phyloP scores from a whole-genome alignment of 1,284 basidiomycete genomes.

The Salmacisia buchloeana region DNA sequence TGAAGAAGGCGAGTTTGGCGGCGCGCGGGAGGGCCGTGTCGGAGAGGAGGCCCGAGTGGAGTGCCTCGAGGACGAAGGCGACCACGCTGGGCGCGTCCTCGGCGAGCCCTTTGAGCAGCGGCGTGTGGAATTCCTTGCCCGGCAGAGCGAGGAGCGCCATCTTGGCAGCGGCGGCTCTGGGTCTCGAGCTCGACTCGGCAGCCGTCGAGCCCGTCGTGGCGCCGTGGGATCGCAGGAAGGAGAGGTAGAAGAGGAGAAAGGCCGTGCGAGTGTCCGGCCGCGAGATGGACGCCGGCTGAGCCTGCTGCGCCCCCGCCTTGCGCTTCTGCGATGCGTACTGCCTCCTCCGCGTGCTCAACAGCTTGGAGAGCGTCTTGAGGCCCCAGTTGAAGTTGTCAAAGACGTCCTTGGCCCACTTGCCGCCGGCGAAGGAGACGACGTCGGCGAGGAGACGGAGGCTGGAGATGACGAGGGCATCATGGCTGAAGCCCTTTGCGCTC shows the following conservation, averaged over 20 bases:
- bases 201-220: slow-evolving; percentile 17
- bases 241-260: slow-evolving; percentile 40
- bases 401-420: slow-evolving; percentile 25
- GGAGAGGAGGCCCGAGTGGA: slow-evolving; percentile 40
- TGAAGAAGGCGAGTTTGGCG: slow-evolving; percentile 37
- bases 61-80: slow-evolving; percentile 21
- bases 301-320: slow-evolving; percentile 11
- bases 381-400: slow-evolving; percentile 45
- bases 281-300: slow-evolving; percentile 16
- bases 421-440: slow-evolving; percentile 31
- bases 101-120: slow-evolving; percentile 27
- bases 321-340: slow-evolving; percentile 5
- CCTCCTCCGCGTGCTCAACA: slow-evolving; percentile 34
- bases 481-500: slow-evolving; percentile 5
- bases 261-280: slow-evolving; percentile 42
- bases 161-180: no score
- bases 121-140: slow-evolving; percentile 7
- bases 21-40: slow-evolving; percentile 31
- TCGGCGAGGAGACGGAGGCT: slow-evolving; percentile 32
- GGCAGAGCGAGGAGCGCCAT: slow-evolving; percentile 18
- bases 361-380: slow-evolving; percentile 26
- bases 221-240: slow-evolving; percentile 30
- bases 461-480: slow-evolving; percentile 25
- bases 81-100: slow-evolving; percentile 36
- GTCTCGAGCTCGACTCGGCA: slow-evolving; percentile 29